Evolutionary conservation across 164 flowering plant genomes (phyloP).

Genomic region (grape (Vitis vinifera)): DNA sequence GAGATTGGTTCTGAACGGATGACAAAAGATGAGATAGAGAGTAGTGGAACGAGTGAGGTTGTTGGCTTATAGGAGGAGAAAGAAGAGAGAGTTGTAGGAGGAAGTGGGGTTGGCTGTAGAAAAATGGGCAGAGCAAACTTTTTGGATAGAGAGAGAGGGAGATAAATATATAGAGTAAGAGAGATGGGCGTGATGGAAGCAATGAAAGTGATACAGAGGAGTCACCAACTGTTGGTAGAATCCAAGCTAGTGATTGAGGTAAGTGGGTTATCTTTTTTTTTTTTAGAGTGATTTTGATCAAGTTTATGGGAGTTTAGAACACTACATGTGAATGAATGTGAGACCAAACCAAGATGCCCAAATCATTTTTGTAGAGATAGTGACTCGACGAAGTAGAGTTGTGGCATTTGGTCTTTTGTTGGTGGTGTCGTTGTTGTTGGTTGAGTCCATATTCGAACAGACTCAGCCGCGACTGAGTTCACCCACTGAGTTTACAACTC

Average conservation of each 20-base stretch:
- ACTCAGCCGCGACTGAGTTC: conserved; percentile 18
- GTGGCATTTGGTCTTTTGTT: conserved; percentile 4
- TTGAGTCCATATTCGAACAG: conserved; percentile 28
- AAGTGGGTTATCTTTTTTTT: conserved; percentile 1
- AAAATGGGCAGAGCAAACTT: no score
- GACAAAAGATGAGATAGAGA: no score
- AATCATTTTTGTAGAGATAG: conserved; percentile 26
- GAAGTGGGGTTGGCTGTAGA: neutral
- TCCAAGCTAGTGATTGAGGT: conserved; percentile 8
- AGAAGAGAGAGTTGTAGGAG: no score
- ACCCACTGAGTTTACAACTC: conserved; percentile 40
- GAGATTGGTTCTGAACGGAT: no score
- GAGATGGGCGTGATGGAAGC: neutral
- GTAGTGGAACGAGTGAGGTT: no score
- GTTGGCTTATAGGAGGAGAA: no score
- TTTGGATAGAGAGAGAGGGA: neutral
- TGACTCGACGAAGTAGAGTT: conserved; percentile 31
- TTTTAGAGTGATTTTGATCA: neutral
- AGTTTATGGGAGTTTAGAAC: neutral
- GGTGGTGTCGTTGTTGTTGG: conserved; percentile 21
- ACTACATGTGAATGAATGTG: no score
- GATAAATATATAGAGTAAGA: neutral
- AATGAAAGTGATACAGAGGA: conserved; percentile 8
- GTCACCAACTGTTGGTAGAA: conserved; percentile 4
- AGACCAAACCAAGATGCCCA: no score